phyloP scores from a whole-genome alignment of 2,329 filamentous ascomycete species.

The Trichoderma guizhouense region DNA sequence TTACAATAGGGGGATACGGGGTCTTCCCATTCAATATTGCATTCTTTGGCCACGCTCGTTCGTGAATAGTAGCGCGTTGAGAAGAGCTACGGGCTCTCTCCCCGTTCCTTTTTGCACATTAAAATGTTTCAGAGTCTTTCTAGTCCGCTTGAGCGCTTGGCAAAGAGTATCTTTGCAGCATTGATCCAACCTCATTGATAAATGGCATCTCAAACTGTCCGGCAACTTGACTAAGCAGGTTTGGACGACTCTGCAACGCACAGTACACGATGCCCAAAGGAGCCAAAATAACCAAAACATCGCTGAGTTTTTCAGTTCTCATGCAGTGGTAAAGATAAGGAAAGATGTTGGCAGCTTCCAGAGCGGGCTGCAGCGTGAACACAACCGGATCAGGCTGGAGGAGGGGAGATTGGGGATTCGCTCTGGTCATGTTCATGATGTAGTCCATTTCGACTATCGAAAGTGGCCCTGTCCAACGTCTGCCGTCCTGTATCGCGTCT shows the following conservation, averaged over 20 bases:
- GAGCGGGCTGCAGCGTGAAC: background rate
- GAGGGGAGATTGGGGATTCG: background rate
- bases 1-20: too few relatives aligned
- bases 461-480: background rate
- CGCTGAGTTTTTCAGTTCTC: background rate
- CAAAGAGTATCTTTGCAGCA: background rate
- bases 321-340: background rate
- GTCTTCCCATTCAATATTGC: too few relatives aligned
- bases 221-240: background rate
- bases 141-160: background rate
- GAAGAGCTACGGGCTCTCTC: background rate
- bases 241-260: background rate
- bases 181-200: background rate
- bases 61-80: background rate
- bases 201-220: background rate
- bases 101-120: accelerated
- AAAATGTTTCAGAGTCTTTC: background rate
- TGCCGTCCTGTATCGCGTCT: background rate
- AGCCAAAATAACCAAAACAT: background rate
- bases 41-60: background rate
- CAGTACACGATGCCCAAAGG: background rate
- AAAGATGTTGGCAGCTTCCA: background rate
- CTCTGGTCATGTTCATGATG: background rate
- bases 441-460: background rate
- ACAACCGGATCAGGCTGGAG: background rate